Conservation (phyloP, 495 filamentous ascomycete species). For the Aspergillus sclerotioniger region DNA sequence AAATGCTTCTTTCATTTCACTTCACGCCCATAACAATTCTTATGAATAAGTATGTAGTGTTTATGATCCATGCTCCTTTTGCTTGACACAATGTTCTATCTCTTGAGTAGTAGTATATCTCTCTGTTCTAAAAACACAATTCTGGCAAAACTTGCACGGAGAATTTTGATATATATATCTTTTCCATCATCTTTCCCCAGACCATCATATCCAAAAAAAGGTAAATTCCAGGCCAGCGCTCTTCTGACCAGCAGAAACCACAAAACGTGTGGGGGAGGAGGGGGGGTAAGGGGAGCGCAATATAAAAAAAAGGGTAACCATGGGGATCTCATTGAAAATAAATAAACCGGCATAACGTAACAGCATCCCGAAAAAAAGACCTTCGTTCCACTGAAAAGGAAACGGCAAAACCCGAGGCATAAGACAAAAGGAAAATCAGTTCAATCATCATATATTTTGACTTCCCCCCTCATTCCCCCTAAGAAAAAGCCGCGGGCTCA, state of each 20-base stretch:
- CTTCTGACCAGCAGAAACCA: conserved; percentile 36
- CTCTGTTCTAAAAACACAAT: background rate
- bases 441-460: background rate
- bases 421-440: conserved; percentile 18
- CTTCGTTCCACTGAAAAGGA: conserved; percentile 15
- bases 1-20: conserved; percentile 1
- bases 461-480: conserved; percentile 23
- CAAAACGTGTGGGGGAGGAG: background rate
- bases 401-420: conserved; percentile 14
- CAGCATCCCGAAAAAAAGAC: conserved; percentile 19
- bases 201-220: background rate
- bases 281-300: background rate
- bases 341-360: conserved; percentile 19
- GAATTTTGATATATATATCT: background rate
- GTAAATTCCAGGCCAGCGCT: conserved; percentile 26
- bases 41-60: background rate
- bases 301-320: conserved; percentile 15
- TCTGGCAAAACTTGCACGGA: background rate
- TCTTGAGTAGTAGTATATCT: background rate
- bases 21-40: conserved; percentile 2
- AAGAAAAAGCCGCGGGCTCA: conserved; percentile 33
- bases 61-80: conserved; percentile 12
- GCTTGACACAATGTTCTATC: conserved; percentile 16
- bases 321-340: conserved; percentile 24
- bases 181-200: background rate